Percentiles rank a stretch among this genome's conserved stretches.
These are phyloP conservation scores for Agrocybe chaxingu DNA, from an alignment of 768 basidiomycete genomes.

Conservation along the genomic window DNA sequence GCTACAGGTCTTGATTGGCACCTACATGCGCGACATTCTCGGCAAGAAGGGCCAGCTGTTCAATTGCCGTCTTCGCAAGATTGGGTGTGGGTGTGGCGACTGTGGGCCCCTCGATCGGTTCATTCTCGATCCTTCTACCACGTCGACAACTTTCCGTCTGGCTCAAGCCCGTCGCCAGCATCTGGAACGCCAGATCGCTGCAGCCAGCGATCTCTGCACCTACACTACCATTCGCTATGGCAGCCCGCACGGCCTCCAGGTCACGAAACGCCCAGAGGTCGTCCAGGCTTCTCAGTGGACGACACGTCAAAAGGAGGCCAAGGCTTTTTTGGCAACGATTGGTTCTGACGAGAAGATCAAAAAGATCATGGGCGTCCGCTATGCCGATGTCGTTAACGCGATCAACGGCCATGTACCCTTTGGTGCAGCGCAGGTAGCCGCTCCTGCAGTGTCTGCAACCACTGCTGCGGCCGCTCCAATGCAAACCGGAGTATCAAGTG, in stretches of 20 bases:
- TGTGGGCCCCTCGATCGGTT: slow-evolving; percentile 27
- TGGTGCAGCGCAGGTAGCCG: neutral
- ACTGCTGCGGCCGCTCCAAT: neutral
- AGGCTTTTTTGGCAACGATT: slow-evolving; percentile 22
- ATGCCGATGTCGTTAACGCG: slow-evolving; percentile 25
- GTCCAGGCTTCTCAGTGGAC: slow-evolving; percentile 20
- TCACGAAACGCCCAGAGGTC: slow-evolving; percentile 23
- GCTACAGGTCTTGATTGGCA: slow-evolving; percentile 24
- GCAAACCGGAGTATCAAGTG: neutral
- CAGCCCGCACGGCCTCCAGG: slow-evolving; percentile 23
- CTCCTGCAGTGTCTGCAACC: neutral
- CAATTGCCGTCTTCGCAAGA: slow-evolving; percentile 16
- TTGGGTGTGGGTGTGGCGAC: slow-evolving; percentile 30
- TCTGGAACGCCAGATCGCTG: slow-evolving; percentile 17
- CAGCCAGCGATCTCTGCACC: slow-evolving; percentile 21
- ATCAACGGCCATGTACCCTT: slow-evolving; percentile 21
- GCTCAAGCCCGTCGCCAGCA: slow-evolving; percentile 19
- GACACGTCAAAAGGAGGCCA: slow-evolving; percentile 19
- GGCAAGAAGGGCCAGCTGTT: slow-evolving; percentile 15
- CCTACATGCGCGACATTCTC: slow-evolving; percentile 25
- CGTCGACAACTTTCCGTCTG: slow-evolving; percentile 15
- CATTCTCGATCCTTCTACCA: slow-evolving; percentile 15
- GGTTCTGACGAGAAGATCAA: slow-evolving; percentile 20
- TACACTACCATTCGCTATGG: slow-evolving; percentile 20
- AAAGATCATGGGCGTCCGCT: slow-evolving; percentile 28